phyloP scores from a whole-genome alignment of 1,284 basidiomycete genomes.

The Afroboletus lepidellus region DNA sequence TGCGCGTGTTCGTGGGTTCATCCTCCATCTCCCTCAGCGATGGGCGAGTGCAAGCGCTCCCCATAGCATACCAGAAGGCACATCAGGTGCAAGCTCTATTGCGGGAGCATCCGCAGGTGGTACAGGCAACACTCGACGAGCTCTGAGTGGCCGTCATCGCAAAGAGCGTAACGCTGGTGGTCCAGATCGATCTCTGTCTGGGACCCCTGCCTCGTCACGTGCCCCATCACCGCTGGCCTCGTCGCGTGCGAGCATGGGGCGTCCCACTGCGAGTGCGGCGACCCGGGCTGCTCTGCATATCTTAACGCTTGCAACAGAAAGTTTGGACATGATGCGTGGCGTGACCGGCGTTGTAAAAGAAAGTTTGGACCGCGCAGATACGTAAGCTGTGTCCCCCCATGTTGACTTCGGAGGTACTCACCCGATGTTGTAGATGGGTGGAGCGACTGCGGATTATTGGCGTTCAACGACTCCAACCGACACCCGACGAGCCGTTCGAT shows the following conservation, averaged over 20 bases:
- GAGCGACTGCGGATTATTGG: constrained; percentile 74
- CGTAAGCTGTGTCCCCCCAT: constrained; percentile 51
- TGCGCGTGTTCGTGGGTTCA: constrained; percentile 73
- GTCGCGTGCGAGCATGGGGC: constrained; percentile 24
- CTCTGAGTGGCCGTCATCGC: constrained; percentile 17
- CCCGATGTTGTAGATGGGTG: constrained; percentile 58
- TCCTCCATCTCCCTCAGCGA: constrained; percentile 76
- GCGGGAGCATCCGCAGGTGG: constrained; percentile 42
- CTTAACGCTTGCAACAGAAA: constrained; percentile 84
- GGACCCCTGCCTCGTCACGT: constrained; percentile 32
- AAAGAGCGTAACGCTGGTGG: constrained; percentile 34
- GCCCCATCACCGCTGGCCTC: constrained; percentile 30
- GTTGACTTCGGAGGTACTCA: constrained; percentile 2
- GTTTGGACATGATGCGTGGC: constrained; percentile 86
- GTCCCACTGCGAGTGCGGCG: constrained; percentile 54
- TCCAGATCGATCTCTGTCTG: constrained; percentile 30
- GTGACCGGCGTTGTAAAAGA: constrained; percentile 87
- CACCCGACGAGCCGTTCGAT: constrained; percentile 17
- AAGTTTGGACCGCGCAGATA: constrained; percentile 83
- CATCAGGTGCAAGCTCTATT: constrained; percentile 28
- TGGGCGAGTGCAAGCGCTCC: constrained; percentile 54
- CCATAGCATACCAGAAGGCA: constrained; percentile 25
- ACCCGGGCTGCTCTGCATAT: constrained; percentile 78
- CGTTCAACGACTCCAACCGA: constrained; percentile 51
- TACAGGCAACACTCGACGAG: constrained; percentile 23